Evolutionary conservation across 2,329 filamentous ascomycete species (phyloP), one percentile per base, ranked within the genome.

Genomic region (Daldinia sp.): DNA sequence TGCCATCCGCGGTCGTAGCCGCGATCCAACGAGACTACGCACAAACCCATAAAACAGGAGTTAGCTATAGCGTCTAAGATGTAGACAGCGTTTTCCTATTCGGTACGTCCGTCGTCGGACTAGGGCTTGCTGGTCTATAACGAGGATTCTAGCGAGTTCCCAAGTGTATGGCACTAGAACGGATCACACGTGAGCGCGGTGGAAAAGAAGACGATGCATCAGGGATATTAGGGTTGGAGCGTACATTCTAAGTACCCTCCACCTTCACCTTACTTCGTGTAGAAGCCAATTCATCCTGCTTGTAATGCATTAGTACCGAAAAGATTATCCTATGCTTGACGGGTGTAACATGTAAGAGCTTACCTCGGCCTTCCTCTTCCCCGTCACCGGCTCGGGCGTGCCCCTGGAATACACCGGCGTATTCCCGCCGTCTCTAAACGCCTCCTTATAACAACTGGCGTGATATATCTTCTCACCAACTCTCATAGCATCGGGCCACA

Each of bases 401-500:
- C 81, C 73, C 73, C 83, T 71, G 58, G 80, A 70, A 62, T 78
- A 73, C 58, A 61, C 47, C 1, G 70, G 66, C n/a, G 70, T 81
- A 25, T 74, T 78, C 43, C 80, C 82, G 6, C 85, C 83, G 68
- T 90, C 88, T 73, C 87, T 90, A 32, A 86, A 90, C 29, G 92
- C 90, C 78, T 97, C 94, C 15, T 87, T 86, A 75, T 94, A 92
- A 75, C 95, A 99, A 56, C 89, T 96, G 9, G 90, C 93, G 77
- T 99, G 95, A 72, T 93, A 98, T 13, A 95, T 90, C 66, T 92
- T 88, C 58, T 85, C 87, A 32, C 91, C 91, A 27, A 96, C 87
- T 67, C 90, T 85, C 51, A 91, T 83, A 0, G 94, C 92, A 76
- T 99, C 94, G 76, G 93, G 90, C 92, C 95, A 98, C 37, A 99